Evolutionary conservation across 164 flowering plant species (phyloP).

Genomic region (Aristolochia fimbriata): DNA sequence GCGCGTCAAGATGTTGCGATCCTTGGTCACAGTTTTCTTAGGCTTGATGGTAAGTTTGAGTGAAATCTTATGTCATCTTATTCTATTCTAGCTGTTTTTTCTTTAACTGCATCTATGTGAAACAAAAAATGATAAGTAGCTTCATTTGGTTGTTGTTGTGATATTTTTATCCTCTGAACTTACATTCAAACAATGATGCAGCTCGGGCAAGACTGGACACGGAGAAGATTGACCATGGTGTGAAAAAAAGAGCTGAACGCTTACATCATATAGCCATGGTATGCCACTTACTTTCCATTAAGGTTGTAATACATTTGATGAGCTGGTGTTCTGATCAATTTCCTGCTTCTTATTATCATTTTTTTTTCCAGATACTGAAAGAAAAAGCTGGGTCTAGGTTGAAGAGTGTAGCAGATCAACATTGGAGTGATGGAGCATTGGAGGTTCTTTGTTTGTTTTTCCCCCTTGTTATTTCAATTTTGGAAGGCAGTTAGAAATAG

Average conservation of each 20-base stretch:
- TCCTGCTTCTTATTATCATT: neutral
- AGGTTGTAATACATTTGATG: neutral
- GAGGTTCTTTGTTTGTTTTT: constrained; percentile 38
- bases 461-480: neutral
- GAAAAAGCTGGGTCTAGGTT: constrained; percentile 70
- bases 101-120: neutral
- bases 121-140: neutral
- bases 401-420: constrained; percentile 75
- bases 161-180: neutral
- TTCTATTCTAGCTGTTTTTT: neutral
- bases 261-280: constrained; percentile 74
- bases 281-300: constrained; percentile 10
- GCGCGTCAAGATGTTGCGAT: constrained; percentile 92
- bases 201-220: constrained; percentile 95
- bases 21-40: constrained; percentile 79
- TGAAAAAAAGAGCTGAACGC: constrained; percentile 76
- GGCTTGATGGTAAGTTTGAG: constrained; percentile 66
- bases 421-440: constrained; percentile 96
- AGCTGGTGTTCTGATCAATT: too few species aligned
- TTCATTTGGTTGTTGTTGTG: neutral
- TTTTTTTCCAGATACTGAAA: constrained; percentile 43
- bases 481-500: neutral
- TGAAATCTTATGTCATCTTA: neutral
- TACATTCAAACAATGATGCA: constrained; percentile 8
- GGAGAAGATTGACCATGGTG: constrained; percentile 71